phyloP scores from a whole-genome alignment of 306 rosid genomes.

The Pueraria montana region DNA sequence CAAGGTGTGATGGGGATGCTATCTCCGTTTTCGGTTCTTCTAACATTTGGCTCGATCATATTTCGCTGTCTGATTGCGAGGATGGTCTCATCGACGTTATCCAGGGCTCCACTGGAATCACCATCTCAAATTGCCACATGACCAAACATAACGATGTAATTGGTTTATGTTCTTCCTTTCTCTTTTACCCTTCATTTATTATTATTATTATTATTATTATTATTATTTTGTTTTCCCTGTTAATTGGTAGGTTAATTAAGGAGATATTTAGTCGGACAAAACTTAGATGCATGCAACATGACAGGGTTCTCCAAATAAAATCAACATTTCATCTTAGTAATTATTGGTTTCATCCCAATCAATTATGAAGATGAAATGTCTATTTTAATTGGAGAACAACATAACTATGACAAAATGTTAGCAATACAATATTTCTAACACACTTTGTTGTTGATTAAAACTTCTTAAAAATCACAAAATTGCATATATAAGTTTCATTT shows the following conservation, averaged over 20 bases:
- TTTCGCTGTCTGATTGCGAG: conserved; percentile 66
- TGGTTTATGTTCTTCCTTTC: neutral
- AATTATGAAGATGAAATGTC: neutral
- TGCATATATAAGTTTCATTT: too few species aligned
- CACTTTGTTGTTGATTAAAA: too few species aligned
- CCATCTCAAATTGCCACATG: conserved; percentile 82
- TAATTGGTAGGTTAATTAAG: neutral
- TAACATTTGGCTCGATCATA: conserved; percentile 84
- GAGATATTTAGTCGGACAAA: neutral
- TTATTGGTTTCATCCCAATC: too few species aligned
- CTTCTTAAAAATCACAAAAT: too few species aligned
- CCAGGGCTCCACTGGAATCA: conserved; percentile 79
- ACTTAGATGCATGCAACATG: too few species aligned
- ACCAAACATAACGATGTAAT: conserved; percentile 72
- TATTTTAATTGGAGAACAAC: too few species aligned
- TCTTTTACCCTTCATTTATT: neutral
- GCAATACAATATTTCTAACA: too few species aligned
- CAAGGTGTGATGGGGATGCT: conserved; percentile 79
- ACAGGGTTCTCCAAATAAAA: too few species aligned
- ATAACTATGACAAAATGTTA: too few species aligned
- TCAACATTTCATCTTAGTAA: neutral
- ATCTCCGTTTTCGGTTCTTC: conserved; percentile 71
- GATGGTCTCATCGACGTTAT: conserved; percentile 84
- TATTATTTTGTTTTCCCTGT: neutral
- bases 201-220: neutral